Evolutionary conservation across 2,329 filamentous ascomycete species (phyloP), one percentile per base, ranked within the genome.

Genomic region (Sporothrix humicola): DNA sequence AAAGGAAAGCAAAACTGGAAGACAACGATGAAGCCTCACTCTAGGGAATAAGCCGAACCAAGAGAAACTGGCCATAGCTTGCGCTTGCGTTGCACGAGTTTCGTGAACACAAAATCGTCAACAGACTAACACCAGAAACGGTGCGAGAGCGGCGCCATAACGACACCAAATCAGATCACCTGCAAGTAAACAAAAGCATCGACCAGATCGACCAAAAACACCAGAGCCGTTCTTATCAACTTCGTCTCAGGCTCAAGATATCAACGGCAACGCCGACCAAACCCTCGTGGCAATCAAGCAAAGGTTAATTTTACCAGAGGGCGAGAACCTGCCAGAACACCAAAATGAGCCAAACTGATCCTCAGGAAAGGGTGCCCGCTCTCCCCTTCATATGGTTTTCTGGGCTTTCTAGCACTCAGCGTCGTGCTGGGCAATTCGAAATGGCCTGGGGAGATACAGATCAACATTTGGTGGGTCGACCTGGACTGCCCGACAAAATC

Each of bases 381-480:
- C 56, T 26, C 56, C 48, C 26, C 26, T 46, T 65, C 42, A 65
- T 65, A 20, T 13, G 37, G 37, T 7, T 63, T 37, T 37, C 31
- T 37, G 31, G 31, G 31, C 31, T 37, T 23, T 23, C 42, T 20
- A 52, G 44, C 46, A 52, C 23, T 37, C 20, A 37, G 46, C 23
- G 66, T 69, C 66, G 48, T 69, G 26, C 48, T 54, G 48, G 17
- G 17, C 26, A 37, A 37, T 52, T 54, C 48, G 26, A 66, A 69
- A 42, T 69, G 10, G 17, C 37, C 23, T 20, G 48, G 50, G 23
- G 68, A 66, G 65, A 73, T 71, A 26, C 58, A 42, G 72, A 70
- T 73, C 72, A 65, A 26, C 72, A 48, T 31, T 37, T 69, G 44
- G 46, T 54, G 66, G 48, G 66, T 20, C 66, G 23, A n/a, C 31